Evolutionary conservation across 2,329 filamentous ascomycete species (phyloP).

Genomic region (Xylariaceae sp.): DNA sequence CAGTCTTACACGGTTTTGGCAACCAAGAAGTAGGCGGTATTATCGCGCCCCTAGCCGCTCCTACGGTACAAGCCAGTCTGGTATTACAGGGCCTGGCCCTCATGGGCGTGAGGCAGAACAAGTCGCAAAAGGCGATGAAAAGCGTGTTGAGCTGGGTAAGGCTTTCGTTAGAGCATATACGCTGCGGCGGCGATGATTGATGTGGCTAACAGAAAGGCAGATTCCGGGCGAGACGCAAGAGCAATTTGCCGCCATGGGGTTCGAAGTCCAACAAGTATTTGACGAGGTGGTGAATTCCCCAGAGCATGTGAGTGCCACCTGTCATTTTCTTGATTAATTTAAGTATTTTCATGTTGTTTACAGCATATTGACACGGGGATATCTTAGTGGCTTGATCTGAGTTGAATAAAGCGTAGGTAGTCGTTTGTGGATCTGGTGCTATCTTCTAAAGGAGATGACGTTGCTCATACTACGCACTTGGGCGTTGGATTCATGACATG

Average conservation of each 20-base stretch:
- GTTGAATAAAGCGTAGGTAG: constrained; percentile 1
- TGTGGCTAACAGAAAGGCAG: constrained; percentile 28
- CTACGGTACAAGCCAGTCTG: constrained; percentile 61
- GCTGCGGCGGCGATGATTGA: constrained; percentile 1
- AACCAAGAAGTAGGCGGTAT: constrained; percentile 64
- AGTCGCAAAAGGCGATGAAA: constrained; percentile 66
- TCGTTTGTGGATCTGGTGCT: background rate
- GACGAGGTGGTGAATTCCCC: constrained; percentile 33
- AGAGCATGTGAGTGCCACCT: constrained; percentile 28
- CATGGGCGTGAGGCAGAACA: constrained; percentile 77
- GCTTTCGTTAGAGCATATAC: constrained; percentile 24
- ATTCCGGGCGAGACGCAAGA: constrained; percentile 31
- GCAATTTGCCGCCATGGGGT: constrained; percentile 31
- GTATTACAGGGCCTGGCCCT: constrained; percentile 71
- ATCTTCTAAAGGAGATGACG: background rate
- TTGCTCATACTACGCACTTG: background rate
- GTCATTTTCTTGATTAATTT: background rate
- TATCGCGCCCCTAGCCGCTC: constrained; percentile 70
- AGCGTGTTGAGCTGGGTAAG: constrained; percentile 77
- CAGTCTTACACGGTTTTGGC: constrained; percentile 55
- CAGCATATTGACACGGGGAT: constrained; percentile 12
- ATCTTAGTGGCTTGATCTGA: constrained; percentile 27
- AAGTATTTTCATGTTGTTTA: background rate
- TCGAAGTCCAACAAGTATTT: constrained; percentile 31
- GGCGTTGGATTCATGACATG: background rate